phyloP scores from a whole-genome alignment of 768 basidiomycete genomes.

The Pluteus cervinus region DNA sequence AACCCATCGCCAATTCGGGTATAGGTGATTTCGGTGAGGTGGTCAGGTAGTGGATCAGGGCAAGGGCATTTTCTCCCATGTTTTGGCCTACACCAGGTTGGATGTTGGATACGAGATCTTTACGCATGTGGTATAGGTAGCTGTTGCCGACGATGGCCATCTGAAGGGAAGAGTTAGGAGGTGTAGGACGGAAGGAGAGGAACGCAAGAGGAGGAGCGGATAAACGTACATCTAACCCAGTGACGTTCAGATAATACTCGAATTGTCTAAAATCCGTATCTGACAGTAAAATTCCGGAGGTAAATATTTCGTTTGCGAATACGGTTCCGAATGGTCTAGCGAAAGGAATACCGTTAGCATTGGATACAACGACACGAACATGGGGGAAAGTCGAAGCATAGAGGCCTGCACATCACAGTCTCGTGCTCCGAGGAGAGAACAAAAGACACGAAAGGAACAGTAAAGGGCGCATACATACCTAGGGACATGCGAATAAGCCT shows the following conservation, averaged over 20 bases:
- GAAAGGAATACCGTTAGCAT: background rate
- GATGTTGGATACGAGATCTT: conserved; percentile 83
- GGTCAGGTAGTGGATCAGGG: conserved; percentile 70
- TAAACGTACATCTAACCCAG: conserved; percentile 76
- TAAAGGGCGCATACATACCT: conserved; percentile 40
- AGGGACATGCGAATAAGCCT: conserved; percentile 82
- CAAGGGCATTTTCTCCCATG: conserved; percentile 86
- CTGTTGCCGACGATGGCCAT: conserved; percentile 91
- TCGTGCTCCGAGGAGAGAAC: too few relatives aligned
- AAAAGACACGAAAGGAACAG: background rate
- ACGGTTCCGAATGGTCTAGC: conserved; percentile 83
- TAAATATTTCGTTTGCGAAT: conserved; percentile 88
- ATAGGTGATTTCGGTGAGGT: conserved; percentile 64
- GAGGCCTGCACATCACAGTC: too few relatives aligned
- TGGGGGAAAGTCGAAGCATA: too few relatives aligned
- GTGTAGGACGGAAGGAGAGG: background rate
- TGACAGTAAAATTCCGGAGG: conserved; percentile 82
- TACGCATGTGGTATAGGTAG: conserved; percentile 91
- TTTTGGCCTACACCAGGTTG: conserved; percentile 81
- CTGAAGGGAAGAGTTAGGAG: conserved; percentile 33
- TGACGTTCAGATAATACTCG: conserved; percentile 81
- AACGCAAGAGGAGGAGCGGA: conserved; percentile 4
- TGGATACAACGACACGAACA: too few relatives aligned
- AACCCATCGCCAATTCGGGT: conserved; percentile 49
- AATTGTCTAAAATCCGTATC: conserved; percentile 98